These are phyloP conservation scores for Ophiorrhiza pumila DNA, from an alignment of 257 asterid species.

Conservation along the genomic window DNA sequence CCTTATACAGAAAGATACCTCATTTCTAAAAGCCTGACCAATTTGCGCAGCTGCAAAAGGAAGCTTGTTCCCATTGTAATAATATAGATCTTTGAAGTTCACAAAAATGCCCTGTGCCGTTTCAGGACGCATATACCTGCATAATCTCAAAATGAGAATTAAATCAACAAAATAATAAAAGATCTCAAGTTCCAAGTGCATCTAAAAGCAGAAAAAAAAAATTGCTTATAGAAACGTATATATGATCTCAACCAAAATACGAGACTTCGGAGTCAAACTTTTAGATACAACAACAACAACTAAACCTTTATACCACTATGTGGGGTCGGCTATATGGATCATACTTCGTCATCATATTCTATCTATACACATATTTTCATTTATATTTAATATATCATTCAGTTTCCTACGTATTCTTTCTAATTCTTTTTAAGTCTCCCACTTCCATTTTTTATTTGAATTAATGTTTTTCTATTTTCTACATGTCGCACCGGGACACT, in stretches of 20 bases:
- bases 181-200: neutral
- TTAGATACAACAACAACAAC: too few relatives aligned
- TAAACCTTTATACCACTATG: too few relatives aligned
- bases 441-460: too few relatives aligned
- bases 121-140: conserved; percentile 82
- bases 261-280: neutral
- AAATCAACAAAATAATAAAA: neutral
- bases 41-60: conserved; percentile 88
- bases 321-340: too few relatives aligned
- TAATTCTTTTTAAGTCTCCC: too few relatives aligned
- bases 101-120: conserved; percentile 88
- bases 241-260: neutral
- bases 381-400: too few relatives aligned
- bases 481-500: too few relatives aligned
- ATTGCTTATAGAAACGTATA: neutral
- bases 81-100: conserved; percentile 66
- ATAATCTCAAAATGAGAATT: neutral
- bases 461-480: too few relatives aligned
- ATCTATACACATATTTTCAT: too few relatives aligned
- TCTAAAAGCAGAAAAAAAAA: neutral
- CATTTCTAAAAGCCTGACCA: conserved; percentile 82
- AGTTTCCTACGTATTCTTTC: too few relatives aligned
- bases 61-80: conserved; percentile 65
- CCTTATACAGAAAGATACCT: conserved; percentile 33
- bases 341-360: too few relatives aligned